These are phyloP conservation scores for Mycotypha africana DNA, from an alignment of 371 early-diverging fungal species.

Conservation along the genomic window DNA sequence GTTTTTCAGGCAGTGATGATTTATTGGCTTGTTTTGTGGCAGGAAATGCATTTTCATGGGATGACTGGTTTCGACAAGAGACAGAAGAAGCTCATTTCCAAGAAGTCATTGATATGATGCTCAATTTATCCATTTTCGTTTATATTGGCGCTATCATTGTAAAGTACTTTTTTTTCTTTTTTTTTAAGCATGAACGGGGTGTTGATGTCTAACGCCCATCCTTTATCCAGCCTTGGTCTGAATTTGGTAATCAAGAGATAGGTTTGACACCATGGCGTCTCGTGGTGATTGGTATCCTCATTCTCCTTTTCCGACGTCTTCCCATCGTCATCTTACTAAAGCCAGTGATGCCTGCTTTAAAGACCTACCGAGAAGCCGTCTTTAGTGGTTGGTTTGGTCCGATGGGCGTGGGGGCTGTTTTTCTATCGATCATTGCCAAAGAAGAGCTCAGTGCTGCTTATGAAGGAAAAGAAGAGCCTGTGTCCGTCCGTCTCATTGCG, in stretches of 20 bases:
- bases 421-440: slow-evolving; percentile 62
- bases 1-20: slow-evolving; percentile 82
- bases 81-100: slow-evolving; percentile 85
- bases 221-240: slow-evolving; percentile 59
- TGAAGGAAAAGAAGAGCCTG: slow-evolving; percentile 20
- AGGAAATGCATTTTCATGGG: slow-evolving; percentile 90
- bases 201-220: too few species aligned
- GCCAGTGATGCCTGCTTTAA: slow-evolving; percentile 66
- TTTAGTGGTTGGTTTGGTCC: slow-evolving; percentile 99
- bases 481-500: slow-evolving; percentile 35
- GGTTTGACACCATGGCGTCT: slow-evolving; percentile 63
- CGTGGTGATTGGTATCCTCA: slow-evolving; percentile 55
- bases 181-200: too few species aligned
- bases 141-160: slow-evolving; percentile 86
- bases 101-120: slow-evolving; percentile 88
- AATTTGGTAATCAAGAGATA: slow-evolving; percentile 46
- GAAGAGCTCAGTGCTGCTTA: slow-evolving; percentile 38
- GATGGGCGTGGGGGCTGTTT: slow-evolving; percentile 82
- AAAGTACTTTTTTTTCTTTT: slow-evolving; percentile 11
- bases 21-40: slow-evolving; percentile 89
- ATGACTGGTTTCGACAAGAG: slow-evolving; percentile 86
- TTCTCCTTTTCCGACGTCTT: slow-evolving; percentile 81
- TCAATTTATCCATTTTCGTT: slow-evolving; percentile 90
- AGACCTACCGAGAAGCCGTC: slow-evolving; percentile 72
- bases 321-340: slow-evolving; percentile 71